These are phyloP conservation scores for Margaritispora aquatica DNA, from an alignment of 495 filamentous ascomycete genomes.

Conservation along the genomic window DNA sequence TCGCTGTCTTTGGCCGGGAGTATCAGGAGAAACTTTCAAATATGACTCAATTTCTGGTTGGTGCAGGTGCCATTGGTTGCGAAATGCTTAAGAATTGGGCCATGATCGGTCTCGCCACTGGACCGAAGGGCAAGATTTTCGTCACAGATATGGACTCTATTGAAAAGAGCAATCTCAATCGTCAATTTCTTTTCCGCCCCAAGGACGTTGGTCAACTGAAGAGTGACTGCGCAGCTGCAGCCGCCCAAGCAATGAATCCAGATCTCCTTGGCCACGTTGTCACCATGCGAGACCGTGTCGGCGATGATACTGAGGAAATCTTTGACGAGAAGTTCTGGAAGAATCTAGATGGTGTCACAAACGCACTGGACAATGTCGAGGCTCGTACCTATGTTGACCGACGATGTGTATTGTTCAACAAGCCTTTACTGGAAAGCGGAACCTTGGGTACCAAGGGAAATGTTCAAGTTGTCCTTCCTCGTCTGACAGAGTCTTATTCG, in stretches of 20 bases:
- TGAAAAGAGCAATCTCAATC: constrained; percentile 97
- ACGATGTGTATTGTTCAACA: constrained; percentile 97
- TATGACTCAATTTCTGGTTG: constrained; percentile 86
- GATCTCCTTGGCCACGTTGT: constrained; percentile 81
- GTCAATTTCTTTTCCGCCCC: constrained; percentile 92
- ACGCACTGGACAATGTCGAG: constrained; percentile 96
- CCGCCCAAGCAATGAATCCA: constrained; percentile 91
- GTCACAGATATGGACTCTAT: constrained; percentile 98
- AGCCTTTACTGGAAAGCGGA: constrained; percentile 92
- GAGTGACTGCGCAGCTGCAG: constrained; percentile 88
- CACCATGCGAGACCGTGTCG: constrained; percentile 81
- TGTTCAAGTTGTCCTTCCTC: constrained; percentile 88
- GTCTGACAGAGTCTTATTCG: constrained; percentile 93
- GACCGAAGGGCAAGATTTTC: constrained; percentile 78
- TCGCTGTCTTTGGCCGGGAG: constrained; percentile 90
- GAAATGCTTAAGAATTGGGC: constrained; percentile 99
- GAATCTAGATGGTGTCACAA: constrained; percentile 85
- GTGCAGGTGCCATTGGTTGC: constrained; percentile 95
- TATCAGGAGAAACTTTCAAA: constrained; percentile 92
- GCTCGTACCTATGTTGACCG: constrained; percentile 96
- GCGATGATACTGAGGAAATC: constrained; percentile 85
- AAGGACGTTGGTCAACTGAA: constrained; percentile 96
- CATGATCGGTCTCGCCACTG: constrained; percentile 91
- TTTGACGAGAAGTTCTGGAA: constrained; percentile 97
- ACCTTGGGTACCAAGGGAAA: constrained; percentile 98